Conservation (phyloP, 148 eudicot species). For the Nepenthes gracilis region DNA sequence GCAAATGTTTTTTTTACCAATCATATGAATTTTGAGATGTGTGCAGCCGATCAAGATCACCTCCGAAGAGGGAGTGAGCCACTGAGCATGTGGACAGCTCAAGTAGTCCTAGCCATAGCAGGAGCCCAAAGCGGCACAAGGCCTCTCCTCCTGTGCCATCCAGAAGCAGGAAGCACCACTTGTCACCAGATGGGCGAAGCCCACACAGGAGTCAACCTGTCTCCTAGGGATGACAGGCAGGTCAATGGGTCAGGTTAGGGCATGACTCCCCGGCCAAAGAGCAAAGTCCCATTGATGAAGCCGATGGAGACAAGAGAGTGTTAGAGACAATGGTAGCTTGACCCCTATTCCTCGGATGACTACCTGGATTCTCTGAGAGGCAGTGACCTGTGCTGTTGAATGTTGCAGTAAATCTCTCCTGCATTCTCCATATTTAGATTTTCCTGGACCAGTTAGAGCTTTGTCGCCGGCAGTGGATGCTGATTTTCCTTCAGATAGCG, state of each 20-base stretch:
- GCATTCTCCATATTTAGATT: too few species aligned
- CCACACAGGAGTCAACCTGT: conserved; percentile 28
- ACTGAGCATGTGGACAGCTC: conserved; percentile 43
- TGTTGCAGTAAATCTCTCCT: not conserved
- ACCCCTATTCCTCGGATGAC: conserved; percentile 38
- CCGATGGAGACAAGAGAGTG: conserved; percentile 40
- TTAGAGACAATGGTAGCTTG: conserved; percentile 20
- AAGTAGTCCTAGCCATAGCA: conserved; percentile 40
- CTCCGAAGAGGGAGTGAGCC: conserved; percentile 39
- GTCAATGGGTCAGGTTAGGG: conserved; percentile 39
- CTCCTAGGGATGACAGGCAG: conserved; percentile 25
- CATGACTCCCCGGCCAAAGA: conserved; percentile 48
- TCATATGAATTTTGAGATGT: not conserved
- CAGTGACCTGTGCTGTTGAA: conserved; percentile 19
- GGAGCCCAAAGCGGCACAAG: conserved; percentile 47
- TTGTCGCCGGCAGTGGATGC: too few species aligned
- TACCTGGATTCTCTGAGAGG: conserved; percentile 33
- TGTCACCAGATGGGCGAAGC: conserved; percentile 36
- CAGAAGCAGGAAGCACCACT: conserved; percentile 46
- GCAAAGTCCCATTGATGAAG: conserved; percentile 45
- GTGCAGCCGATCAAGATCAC: conserved; percentile 74
- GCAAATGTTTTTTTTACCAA: too few species aligned
- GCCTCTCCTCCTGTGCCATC: conserved; percentile 29
- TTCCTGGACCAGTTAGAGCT: too few species aligned
- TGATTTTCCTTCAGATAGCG: too few species aligned